These are phyloP conservation scores for Apiospora saccharicola DNA, from an alignment of 2,329 filamentous ascomycete genomes.

Conservation along the genomic window DNA sequence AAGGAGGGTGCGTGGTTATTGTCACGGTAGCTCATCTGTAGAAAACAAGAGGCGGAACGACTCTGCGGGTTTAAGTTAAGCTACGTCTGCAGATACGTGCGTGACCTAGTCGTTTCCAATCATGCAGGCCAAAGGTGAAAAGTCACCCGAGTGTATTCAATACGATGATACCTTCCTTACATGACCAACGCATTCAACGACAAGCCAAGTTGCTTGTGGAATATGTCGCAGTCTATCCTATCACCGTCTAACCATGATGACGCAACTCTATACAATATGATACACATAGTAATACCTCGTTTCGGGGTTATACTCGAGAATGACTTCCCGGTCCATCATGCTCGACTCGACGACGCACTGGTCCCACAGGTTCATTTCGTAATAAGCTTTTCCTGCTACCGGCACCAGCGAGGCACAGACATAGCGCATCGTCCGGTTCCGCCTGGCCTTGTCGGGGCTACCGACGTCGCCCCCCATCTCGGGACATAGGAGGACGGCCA, in stretches of 20 bases:
- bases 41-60: too few species aligned
- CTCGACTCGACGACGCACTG: conserved; percentile 45
- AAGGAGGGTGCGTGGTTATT: too few species aligned
- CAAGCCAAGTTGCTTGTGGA: too few species aligned
- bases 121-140: too few species aligned
- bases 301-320: conserved; percentile 51
- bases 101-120: too few species aligned
- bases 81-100: too few species aligned
- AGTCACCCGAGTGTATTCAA: too few species aligned
- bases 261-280: background rate
- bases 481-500: conserved; percentile 45
- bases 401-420: conserved; percentile 48
- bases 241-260: background rate
- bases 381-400: conserved; percentile 45
- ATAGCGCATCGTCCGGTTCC: conserved; percentile 36
- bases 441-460: conserved; percentile 30
- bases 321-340: conserved; percentile 49
- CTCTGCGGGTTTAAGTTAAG: too few species aligned
- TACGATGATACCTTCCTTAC: too few species aligned
- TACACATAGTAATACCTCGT: conserved; percentile 52
- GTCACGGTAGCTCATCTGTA: too few species aligned
- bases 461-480: conserved; percentile 30
- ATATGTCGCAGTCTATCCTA: background rate
- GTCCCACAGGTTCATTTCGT: conserved; percentile 49
- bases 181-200: too few species aligned